Base-by-base conservation (phyloP, 352 stramenopile genomes). In the Phytophthora fragariae region DNA sequence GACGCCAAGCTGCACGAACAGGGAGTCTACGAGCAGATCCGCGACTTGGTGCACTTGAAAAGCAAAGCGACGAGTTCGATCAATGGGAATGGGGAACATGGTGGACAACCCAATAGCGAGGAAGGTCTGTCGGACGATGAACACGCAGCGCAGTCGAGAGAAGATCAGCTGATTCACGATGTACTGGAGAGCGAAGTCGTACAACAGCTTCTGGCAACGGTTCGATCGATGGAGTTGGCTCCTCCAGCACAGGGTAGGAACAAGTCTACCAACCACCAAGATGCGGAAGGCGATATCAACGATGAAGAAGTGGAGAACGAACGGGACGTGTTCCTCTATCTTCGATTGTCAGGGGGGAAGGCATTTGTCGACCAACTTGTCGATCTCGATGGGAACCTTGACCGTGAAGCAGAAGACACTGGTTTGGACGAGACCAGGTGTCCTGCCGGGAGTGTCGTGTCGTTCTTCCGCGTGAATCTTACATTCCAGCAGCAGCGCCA, bases 361-460 rank as follows among this genome's bases (percentile, higher is more conserved):
- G 89, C 89, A 11, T 95, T 95, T 41, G 79, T 95, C 5, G 89
- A 95, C n/a, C 81, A 92, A 27, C 59, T 95, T 6, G 60, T 85
- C 2, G 67, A 80, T 10, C 35, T 76, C 3, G 68, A 76, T 8
- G 50, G 29, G 24, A 70, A 64, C 15, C 17, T 49, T 21, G 64
- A 55, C 12, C 6, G 63, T 41, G 70, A 79, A 27, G 76, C 65
- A 2, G 59, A 79, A 44, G 37, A 44, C 6, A 68, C 63, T 2
- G 39, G 52, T 6, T 41, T 65, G 19, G 67, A 65, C 14, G 62
- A 76, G 5, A 59, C 31, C 0, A 70, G 70, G 5, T 62, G 68
- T 11, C 81, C 88, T 15, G 67, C 92, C 41, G 85, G 84, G 6
- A 73, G 76, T 2, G 82, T 88, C 5, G 50, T 72, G 10, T 39